A percentile compares a stretch with the other conserved stretches of the same genome.
phyloP scores from a whole-genome alignment of 345 rosid species.

The Gossypium australe region DNA sequence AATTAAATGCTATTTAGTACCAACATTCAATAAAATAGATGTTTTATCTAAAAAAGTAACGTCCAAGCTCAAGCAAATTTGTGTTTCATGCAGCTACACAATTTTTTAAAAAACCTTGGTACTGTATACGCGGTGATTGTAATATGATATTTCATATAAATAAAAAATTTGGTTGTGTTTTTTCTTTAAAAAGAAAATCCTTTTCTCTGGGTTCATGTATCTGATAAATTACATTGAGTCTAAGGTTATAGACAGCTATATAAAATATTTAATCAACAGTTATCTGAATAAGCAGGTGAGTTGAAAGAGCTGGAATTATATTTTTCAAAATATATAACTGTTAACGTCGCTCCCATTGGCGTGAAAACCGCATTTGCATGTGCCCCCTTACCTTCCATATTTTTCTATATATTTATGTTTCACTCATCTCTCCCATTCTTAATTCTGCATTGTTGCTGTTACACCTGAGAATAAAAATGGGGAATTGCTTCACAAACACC shows the following conservation, averaged over 20 bases:
- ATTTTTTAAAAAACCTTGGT: too few relatives aligned
- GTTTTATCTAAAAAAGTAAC: too few relatives aligned
- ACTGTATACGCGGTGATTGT: too few relatives aligned
- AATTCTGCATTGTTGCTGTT: not conserved
- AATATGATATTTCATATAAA: too few relatives aligned
- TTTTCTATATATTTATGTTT: conserved; percentile 8
- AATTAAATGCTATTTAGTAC: too few relatives aligned
- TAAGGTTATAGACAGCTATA: not conserved
- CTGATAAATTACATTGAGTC: not conserved
- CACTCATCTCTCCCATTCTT: conserved; percentile 15
- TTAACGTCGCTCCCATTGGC: conserved; percentile 26
- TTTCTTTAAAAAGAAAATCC: too few relatives aligned
- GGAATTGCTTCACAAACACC: conserved; percentile 27
- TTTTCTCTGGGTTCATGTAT: not conserved
- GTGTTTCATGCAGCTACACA: too few relatives aligned
- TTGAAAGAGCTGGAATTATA: not conserved
- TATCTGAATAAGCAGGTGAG: not conserved
- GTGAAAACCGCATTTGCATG: conserved; percentile 47
- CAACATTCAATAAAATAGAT: too few relatives aligned
- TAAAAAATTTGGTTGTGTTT: too few relatives aligned
- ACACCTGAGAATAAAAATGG: conserved; percentile 24
- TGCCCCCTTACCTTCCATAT: conserved; percentile 19
- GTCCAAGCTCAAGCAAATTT: too few relatives aligned
- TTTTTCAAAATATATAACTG: too few relatives aligned
- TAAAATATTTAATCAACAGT: not conserved